A percentile compares a stretch with the other conserved stretches of the same genome.
phyloP scores from a whole-genome alignment of 1,284 basidiomycete genomes.

The Austroboletus olivaceoglutinosus region DNA sequence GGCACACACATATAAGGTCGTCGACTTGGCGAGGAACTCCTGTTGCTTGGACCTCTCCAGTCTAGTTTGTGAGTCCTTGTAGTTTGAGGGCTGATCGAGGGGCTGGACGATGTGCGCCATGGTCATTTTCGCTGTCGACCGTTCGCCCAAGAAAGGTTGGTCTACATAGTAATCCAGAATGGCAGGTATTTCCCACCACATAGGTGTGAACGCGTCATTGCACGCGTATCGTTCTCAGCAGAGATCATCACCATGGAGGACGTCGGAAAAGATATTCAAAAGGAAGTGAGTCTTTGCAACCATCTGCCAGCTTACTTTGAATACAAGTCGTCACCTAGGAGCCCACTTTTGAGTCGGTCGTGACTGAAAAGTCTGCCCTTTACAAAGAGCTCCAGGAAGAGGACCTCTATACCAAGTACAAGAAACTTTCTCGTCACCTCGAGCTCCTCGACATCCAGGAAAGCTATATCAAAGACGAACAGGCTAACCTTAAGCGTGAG shows the following conservation, averaged over 20 bases:
- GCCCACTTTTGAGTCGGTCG: slow-evolving; percentile 84
- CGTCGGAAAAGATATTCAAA: slow-evolving; percentile 81
- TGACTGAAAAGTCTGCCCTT: slow-evolving; percentile 85
- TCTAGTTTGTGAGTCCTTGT: slow-evolving; percentile 86
- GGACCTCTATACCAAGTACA: slow-evolving; percentile 94
- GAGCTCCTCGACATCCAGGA: slow-evolving; percentile 95
- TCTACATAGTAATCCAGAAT: slow-evolving; percentile 8
- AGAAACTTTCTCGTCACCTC: slow-evolving; percentile 88
- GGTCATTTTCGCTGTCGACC: slow-evolving; percentile 14
- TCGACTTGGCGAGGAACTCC: slow-evolving; percentile 68
- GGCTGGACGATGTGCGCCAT: slow-evolving; percentile 88
- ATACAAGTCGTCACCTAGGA: slow-evolving; percentile 52
- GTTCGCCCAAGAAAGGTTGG: neutral
- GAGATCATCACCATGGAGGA: slow-evolving; percentile 58
- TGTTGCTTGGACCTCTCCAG: slow-evolving; percentile 70
- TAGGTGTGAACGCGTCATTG: slow-evolving; percentile 34
- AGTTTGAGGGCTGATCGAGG: slow-evolving; percentile 92
- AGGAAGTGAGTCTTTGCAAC: slow-evolving; percentile 57
- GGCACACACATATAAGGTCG: slow-evolving; percentile 70
- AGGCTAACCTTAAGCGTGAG: slow-evolving; percentile 96
- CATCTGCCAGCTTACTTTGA: neutral
- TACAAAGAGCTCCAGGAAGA: slow-evolving; percentile 87
- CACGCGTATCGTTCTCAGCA: slow-evolving; percentile 16
- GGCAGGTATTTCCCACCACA: slow-evolving; percentile 29
- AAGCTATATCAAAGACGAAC: slow-evolving; percentile 99